Base-by-base conservation (phyloP, 805 yeast genomes). In the Wickerhamiella sorbophila region DNA sequence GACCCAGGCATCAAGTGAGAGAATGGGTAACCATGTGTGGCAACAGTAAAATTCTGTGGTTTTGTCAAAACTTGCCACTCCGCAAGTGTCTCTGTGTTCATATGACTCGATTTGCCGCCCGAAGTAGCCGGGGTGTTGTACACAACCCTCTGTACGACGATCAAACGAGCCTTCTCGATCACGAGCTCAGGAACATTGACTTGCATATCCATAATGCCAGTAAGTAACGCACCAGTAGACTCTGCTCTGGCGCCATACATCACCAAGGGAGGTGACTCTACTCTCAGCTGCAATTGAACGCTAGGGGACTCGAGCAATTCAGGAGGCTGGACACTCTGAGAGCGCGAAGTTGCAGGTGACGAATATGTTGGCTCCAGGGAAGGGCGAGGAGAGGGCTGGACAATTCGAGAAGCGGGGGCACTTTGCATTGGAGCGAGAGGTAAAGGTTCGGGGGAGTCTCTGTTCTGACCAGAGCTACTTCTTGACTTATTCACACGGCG, bases 231-330 rank as follows among this genome's bases (percentile, higher is more conserved):
- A 1, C 99, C 98, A 0, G 93, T 70, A 1, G 91, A 76, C 45
- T 83, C 91, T 6, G 62, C 59, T 2, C 87, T 80, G 1, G 70
- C 61, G 0, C 98, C 98, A 55, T 82, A 88, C 42, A 91, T 63
- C 36, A 84, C 74, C 31, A 87, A 69, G 0, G 99, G 98, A 1
- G 97, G 97, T 1, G 93, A 79, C 56, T 91, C 99, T 18, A 91
- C 40, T 15, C 45, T 32, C 39, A 53, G 49, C 12, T 35, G 24
- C 34, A 51, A 12, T 3, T 9, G 8, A 12, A 36, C 31, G 29
- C 12, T 12, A 8, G 29, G 29, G 29, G 10, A 8, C 6, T 6
- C 29, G 6, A 8, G 29, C 29, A 8, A 6, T 24, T 24, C 29
- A 6, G 29, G 29, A 12, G 10, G 6, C 10, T 24, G 29, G 6